Percentiles rank a stretch among this genome's conserved stretches.
Conservation (phyloP, 495 filamentous ascomycete genomes). For the Sabuloglossum arenarium region DNA sequence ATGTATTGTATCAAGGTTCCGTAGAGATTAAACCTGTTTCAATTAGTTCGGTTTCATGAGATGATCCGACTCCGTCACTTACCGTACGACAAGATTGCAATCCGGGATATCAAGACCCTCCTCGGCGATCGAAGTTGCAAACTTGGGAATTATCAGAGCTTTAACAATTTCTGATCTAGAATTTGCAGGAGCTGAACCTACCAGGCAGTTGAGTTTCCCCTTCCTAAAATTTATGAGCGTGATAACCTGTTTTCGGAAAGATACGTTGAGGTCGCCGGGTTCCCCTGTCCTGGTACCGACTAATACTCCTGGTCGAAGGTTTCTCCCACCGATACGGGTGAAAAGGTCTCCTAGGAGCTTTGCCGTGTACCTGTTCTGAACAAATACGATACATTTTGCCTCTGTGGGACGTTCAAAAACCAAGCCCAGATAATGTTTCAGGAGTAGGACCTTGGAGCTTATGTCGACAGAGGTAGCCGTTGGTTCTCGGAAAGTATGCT, state of each 20-base stretch:
- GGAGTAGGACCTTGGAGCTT: conserved; percentile 50
- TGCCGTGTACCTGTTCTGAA: conserved; percentile 57
- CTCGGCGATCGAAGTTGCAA: conserved; percentile 83
- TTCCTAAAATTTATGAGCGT: conserved; percentile 57
- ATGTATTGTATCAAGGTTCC: conserved; percentile 86
- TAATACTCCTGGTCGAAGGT: conserved; percentile 45
- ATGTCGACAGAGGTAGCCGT: conserved; percentile 22
- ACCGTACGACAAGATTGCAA: conserved; percentile 72
- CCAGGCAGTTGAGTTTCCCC: conserved; percentile 67
- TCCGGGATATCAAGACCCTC: conserved; percentile 93
- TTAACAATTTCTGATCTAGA: conserved; percentile 5
- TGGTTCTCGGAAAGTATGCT: conserved; percentile 26
- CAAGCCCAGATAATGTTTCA: conserved; percentile 33
- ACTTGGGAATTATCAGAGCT: conserved; percentile 30
- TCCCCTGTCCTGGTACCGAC: conserved; percentile 33
- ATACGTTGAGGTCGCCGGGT: conserved; percentile 33
- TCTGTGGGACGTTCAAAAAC: conserved; percentile 34
- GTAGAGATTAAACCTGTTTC: conserved; percentile 64
- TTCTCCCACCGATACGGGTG: conserved; percentile 27
- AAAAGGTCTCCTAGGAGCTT: conserved; percentile 47
- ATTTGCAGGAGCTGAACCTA: conserved; percentile 10
- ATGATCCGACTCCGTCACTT: not conserved
- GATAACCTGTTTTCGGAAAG: conserved; percentile 54
- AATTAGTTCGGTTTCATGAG: not conserved
- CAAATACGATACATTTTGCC: conserved; percentile 76